A percentile compares a stretch with the other conserved stretches of the same genome.
Evolutionary conservation across 2,329 filamentous ascomycete genomes (phyloP).

Genomic region (Phyllosticta citribraziliensis): DNA sequence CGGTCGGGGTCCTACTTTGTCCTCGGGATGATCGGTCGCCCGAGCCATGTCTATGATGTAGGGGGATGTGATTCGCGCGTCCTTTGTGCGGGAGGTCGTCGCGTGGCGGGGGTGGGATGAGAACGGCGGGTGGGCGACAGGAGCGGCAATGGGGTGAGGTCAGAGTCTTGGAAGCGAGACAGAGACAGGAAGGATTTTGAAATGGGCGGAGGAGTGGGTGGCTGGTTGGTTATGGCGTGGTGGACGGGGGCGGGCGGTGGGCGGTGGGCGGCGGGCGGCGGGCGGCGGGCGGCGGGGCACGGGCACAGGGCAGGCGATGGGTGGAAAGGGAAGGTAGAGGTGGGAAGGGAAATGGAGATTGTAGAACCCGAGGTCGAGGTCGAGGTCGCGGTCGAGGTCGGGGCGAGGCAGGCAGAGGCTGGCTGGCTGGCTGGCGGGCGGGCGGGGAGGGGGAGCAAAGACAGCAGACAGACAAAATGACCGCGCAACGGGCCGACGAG

Average conservation of each 20-base stretch:
- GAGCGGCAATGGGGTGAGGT: conserved; percentile 3
- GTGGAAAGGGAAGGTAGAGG: neutral
- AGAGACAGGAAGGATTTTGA: neutral
- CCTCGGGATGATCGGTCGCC: conserved; percentile 12
- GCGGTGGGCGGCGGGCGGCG: neutral
- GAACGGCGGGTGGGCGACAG: conserved; percentile 5
- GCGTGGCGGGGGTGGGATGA: conserved; percentile 2
- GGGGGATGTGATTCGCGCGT: neutral
- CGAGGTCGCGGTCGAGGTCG: too few species aligned
- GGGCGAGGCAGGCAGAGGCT: too few species aligned
- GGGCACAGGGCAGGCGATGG: neutral
- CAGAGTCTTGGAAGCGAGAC: neutral
- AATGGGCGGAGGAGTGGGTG: neutral
- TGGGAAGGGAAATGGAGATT: neutral
- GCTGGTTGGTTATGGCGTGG: neutral
- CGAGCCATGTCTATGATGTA: conserved; percentile 5
- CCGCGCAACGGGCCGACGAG: conserved; percentile 10
- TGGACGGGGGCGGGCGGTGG: too few species aligned
- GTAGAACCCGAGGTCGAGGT: too few species aligned
- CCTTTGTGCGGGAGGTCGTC: conserved; percentile 4
- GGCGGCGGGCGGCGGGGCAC: neutral
- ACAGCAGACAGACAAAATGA: conserved; percentile 1
- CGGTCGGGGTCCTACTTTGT: conserved; percentile 11
- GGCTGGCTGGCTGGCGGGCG: too few species aligned
- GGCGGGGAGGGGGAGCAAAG: neutral